phyloP scores from a whole-genome alignment of 2,329 filamentous ascomycete species.

The Neofusicoccum laricinum region DNA sequence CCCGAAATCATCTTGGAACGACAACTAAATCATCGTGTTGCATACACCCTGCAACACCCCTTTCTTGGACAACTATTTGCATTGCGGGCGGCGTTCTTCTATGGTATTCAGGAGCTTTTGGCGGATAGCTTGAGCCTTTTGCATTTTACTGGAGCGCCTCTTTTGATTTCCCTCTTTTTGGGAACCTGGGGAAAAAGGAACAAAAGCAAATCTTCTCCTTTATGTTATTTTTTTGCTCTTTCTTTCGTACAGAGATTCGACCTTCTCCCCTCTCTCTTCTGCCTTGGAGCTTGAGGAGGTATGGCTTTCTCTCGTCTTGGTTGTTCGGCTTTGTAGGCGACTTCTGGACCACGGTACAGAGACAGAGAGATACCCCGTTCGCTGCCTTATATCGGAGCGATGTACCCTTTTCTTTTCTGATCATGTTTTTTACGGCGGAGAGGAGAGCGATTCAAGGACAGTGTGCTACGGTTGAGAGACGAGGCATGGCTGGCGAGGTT shows the following conservation, averaged over 20 bases:
- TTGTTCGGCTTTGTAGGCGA: slow-evolving; percentile 8
- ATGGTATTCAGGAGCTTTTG: neutral
- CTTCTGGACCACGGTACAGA: slow-evolving; percentile 13
- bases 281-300: neutral
- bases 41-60: neutral
- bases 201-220: neutral
- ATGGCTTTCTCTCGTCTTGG: slow-evolving; percentile 8
- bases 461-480: neutral
- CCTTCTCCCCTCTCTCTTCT: neutral
- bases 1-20: slow-evolving; percentile 3
- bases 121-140: neutral
- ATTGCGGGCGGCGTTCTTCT: slow-evolving; percentile 15
- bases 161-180: neutral
- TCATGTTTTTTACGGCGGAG: neutral
- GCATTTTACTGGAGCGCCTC: neutral
- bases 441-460: neutral
- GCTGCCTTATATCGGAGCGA: neutral
- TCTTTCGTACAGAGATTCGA: slow-evolving; percentile 4
- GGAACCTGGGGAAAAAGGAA: neutral
- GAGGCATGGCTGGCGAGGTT: neutral
- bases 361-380: slow-evolving; percentile 13
- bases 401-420: neutral
- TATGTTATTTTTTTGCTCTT: neutral
- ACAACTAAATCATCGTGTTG: neutral
- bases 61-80: slow-evolving; percentile 2